A percentile compares a stretch with the other conserved stretches of the same genome.
phyloP scores from a whole-genome alignment of 192 early-diverging fungal species.

The Gryganskiella cystojenkinii region DNA sequence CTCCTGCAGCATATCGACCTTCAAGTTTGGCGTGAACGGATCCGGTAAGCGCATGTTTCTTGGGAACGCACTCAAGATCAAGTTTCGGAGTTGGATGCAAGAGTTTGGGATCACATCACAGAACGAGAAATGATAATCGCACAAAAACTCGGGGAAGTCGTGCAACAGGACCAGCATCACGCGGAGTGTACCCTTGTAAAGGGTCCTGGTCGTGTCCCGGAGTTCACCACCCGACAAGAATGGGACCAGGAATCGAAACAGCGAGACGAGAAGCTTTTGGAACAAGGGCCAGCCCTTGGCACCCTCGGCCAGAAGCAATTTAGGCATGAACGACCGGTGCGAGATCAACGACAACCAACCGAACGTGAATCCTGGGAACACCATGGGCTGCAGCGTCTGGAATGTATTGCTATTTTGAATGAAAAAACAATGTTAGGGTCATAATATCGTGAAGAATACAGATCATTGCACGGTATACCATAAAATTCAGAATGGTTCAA shows the following conservation, averaged over 20 bases:
- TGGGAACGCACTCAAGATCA: constrained; percentile 96
- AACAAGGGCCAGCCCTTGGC: constrained; percentile 92
- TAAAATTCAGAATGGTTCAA: too few relatives aligned
- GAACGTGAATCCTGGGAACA: constrained; percentile 93
- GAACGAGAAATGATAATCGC: constrained; percentile 91
- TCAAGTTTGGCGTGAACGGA: constrained; percentile 95
- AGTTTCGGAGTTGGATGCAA: constrained; percentile 95
- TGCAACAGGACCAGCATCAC: constrained; percentile 93
- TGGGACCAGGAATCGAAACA: constrained; percentile 89
- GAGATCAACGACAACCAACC: constrained; percentile 95
- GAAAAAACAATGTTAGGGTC: too few relatives aligned
- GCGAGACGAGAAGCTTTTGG: constrained; percentile 84
- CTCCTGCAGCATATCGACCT: constrained; percentile 91
- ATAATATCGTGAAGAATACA: constrained; percentile 92
- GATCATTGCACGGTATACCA: too few relatives aligned
- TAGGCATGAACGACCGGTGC: constrained; percentile 93
- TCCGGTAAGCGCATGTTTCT: constrained; percentile 95
- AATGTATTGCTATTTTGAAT: constrained; percentile 80
- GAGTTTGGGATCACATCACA: constrained; percentile 90
- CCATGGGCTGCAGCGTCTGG: constrained; percentile 83
- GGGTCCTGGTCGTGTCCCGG: constrained; percentile 77
- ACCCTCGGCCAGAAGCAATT: constrained; percentile 78
- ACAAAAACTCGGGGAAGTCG: constrained; percentile 98
- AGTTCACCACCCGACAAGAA: constrained; percentile 79
- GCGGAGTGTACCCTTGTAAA: constrained; percentile 92